Percentiles rank a stretch among this genome's conserved stretches.
Evolutionary conservation across 1,284 basidiomycete species (phyloP).

Genomic region (Spongispora temasekensis): DNA sequence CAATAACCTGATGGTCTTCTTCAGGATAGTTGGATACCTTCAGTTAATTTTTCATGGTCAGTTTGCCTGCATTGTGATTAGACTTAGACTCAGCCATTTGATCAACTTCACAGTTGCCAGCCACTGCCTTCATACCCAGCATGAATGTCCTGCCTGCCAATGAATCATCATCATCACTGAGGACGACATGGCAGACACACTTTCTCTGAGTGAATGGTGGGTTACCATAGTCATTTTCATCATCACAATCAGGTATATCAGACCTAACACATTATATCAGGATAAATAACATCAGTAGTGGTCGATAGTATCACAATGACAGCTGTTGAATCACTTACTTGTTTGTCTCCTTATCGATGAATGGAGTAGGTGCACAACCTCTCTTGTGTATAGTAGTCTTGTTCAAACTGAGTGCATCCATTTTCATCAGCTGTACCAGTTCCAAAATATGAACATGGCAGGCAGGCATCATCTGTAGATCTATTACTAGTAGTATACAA

Average conservation of each 20-base stretch:
- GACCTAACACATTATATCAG: neutral
- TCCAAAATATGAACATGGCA: no score
- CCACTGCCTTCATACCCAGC: neutral
- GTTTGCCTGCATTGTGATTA: neutral
- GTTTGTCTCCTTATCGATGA: no score
- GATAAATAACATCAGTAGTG: neutral
- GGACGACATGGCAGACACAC: neutral
- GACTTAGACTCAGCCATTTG: neutral
- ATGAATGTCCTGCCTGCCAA: neutral
- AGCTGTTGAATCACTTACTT: no score
- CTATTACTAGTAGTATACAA: no score
- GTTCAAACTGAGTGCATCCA: no score
- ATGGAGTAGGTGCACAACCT: no score
- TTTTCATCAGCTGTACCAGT: no score
- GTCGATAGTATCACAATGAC: neutral
- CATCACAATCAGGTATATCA: neutral
- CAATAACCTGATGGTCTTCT: neutral
- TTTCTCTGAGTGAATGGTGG: neutral
- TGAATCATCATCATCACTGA: neutral
- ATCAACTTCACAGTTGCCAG: neutral
- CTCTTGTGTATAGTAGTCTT: no score
- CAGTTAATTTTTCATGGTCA: neutral
- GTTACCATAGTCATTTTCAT: neutral
- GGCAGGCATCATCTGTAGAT: no score
- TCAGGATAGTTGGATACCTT: neutral